A percentile compares a stretch with the other conserved stretches of the same genome.
These are phyloP conservation scores for Hypoxylon fuscum DNA, from an alignment of 495 filamentous ascomycete genomes.

Conservation along the genomic window DNA sequence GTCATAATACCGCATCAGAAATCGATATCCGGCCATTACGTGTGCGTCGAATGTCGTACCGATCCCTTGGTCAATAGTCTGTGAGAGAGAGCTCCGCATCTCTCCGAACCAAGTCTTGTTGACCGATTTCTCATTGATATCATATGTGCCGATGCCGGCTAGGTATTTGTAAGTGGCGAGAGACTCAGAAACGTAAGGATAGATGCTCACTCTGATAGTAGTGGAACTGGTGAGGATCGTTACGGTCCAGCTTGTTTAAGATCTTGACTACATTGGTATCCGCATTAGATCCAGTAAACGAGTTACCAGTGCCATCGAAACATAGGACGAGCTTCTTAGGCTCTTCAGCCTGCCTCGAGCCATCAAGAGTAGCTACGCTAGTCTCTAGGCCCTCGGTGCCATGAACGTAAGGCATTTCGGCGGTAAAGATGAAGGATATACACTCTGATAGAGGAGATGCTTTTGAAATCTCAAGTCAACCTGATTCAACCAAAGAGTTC, in stretches of 20 bases:
- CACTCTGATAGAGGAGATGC: neutral
- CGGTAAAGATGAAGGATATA: neutral
- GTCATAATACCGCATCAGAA: slow-evolving; percentile 56
- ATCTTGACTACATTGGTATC: slow-evolving; percentile 59
- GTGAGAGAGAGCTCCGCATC: slow-evolving; percentile 33
- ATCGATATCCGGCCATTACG: slow-evolving; percentile 58
- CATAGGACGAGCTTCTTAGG: slow-evolving; percentile 51
- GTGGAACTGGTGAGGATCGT: slow-evolving; percentile 46
- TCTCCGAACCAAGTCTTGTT: slow-evolving; percentile 39
- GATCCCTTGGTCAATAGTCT: slow-evolving; percentile 48
- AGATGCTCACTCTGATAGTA: slow-evolving; percentile 47
- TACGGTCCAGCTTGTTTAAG: slow-evolving; percentile 49
- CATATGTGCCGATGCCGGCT: slow-evolving; percentile 54
- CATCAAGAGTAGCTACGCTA: neutral
- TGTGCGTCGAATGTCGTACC: slow-evolving; percentile 56
- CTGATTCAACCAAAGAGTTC: neutral
- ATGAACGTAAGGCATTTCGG: slow-evolving; percentile 13
- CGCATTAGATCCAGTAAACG: slow-evolving; percentile 48
- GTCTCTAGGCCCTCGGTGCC: neutral
- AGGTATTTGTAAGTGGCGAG: neutral
- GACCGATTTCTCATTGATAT: slow-evolving; percentile 39
- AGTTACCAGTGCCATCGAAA: slow-evolving; percentile 58
- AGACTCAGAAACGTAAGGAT: neutral
- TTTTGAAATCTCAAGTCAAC: slow-evolving; percentile 2
- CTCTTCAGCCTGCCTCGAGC: neutral